Conservation (phyloP, 192 early-diverging fungal species). For the Gaertneriomyces sp. region DNA sequence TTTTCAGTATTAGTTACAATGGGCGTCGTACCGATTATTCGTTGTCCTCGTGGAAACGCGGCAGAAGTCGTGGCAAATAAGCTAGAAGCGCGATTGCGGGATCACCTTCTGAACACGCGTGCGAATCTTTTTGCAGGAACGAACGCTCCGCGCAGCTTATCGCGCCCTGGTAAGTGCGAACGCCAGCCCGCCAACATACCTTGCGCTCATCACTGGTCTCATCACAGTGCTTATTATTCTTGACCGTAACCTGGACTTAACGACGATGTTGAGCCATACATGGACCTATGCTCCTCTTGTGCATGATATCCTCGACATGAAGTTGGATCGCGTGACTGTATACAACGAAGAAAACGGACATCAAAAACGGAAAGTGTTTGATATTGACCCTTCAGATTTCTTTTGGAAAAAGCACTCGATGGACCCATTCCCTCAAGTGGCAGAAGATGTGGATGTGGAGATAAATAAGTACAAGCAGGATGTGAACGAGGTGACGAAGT, state of each 20-base stretch:
- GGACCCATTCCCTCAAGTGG: constrained; percentile 95
- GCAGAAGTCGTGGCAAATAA: constrained; percentile 91
- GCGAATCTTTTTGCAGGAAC: constrained; percentile 69
- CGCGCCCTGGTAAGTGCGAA: constrained; percentile 53
- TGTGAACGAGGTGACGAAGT: constrained; percentile 84
- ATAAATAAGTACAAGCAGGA: constrained; percentile 93
- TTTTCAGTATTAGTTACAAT: constrained; percentile 92
- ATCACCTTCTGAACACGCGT: constrained; percentile 84
- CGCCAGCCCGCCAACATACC: neutral
- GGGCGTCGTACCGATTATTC: constrained; percentile 76
- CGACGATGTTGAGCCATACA: constrained; percentile 88
- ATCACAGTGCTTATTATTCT: constrained; percentile 74
- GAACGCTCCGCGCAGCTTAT: constrained; percentile 3
- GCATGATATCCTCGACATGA: constrained; percentile 92
- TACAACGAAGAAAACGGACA: constrained; percentile 56
- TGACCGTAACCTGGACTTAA: constrained; percentile 89
- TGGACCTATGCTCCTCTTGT: constrained; percentile 98
- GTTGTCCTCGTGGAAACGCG: constrained; percentile 84
- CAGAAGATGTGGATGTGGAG: constrained; percentile 90
- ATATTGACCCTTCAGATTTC: constrained; percentile 83
- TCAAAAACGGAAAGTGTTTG: constrained; percentile 69
- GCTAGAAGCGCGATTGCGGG: constrained; percentile 83
- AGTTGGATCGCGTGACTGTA: constrained; percentile 79
- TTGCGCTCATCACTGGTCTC: neutral
- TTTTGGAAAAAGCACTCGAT: constrained; percentile 93